A percentile compares a stretch with the other conserved stretches of the same genome.
Evolutionary conservation across 305 asterid species (phyloP).

Genomic region (Plantago coronopus): DNA sequence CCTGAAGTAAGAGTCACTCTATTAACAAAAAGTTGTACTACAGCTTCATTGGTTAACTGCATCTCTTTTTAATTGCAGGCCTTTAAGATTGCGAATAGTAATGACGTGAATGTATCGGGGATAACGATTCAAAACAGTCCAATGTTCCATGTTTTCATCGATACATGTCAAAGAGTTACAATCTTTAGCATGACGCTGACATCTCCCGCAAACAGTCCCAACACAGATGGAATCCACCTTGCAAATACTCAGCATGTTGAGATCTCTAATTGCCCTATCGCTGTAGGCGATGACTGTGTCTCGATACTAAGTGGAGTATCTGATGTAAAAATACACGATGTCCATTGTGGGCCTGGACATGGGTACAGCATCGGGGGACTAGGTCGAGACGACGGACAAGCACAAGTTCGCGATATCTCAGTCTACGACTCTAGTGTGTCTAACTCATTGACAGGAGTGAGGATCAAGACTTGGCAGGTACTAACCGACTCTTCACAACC

Average conservation of each 20-base stretch:
- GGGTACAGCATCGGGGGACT: constrained; percentile 34
- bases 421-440: constrained; percentile 19
- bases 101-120: constrained; percentile 18
- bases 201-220: not conserved
- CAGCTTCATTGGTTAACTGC: not conserved
- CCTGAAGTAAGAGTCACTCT: not conserved
- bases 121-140: constrained; percentile 22
- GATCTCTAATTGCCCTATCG: not conserved
- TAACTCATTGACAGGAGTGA: constrained; percentile 26
- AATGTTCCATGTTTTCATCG: constrained; percentile 19
- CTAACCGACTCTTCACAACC: not conserved
- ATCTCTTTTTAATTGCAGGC: constrained; percentile 14
- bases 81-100: constrained; percentile 5
- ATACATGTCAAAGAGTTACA: not conserved
- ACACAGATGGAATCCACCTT: constrained; percentile 5
- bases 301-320: constrained; percentile 30
- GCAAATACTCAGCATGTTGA: not conserved
- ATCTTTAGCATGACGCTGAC: not conserved
- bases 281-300: constrained; percentile 28
- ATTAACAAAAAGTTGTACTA: not conserved
- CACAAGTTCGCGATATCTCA: constrained; percentile 19
- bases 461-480: constrained; percentile 39
- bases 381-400: not conserved
- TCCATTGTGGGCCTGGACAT: constrained; percentile 32
- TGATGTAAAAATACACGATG: constrained; percentile 20